Base-by-base conservation (phyloP, 1,284 basidiomycete species). In the Puccinia novopanici region DNA sequence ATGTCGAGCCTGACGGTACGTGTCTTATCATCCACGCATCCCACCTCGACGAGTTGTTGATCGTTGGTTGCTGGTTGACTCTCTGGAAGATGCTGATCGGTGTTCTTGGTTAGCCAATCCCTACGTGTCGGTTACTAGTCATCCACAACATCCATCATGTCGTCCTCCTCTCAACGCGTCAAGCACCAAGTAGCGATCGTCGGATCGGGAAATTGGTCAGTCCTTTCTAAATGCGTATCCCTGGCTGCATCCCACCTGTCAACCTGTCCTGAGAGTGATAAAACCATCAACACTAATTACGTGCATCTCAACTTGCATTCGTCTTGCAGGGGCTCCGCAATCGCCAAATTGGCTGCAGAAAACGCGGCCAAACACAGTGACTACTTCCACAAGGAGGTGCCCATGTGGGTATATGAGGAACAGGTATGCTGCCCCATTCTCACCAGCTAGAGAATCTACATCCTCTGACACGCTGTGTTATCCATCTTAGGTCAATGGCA, bases 1-100 rank as follows among this genome's bases (percentile, higher is more conserved):
- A 55, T 70, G 52, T 80, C 81, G 34, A 71, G 34, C 59, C 68
- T 80, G 42, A 80, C 67, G 10, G 79, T 67, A n/a, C 67, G 34
- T 27, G 54, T 74, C 67, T 81, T 75, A 67, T 78, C 81, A 48
- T 78, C 75, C 17, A 81, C 55, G 50, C 70, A 76, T 57, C 68
- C 54, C 93, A 96, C 88, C 94, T 95, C 83, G 91, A 94, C 61
- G 95, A 87, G 27, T 61, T 52, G 40, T 37, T 74, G 34, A 91
- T 71, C 68, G 48, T 22, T 30, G 19, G 89, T 83, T 93, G 91
- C 77, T 93, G 88, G 3, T 92, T 91, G 9, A 95, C 89, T 80
- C 87, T 89, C 71, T 92, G 90, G 84, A 34, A 27, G 48, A 8
- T 42, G 48, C 34, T 52, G 40, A 70, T 71, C 59, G 50, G 70